Evolutionary conservation across 331 rosid genomes (phyloP).

Genomic region (Cucumis variabilis): DNA sequence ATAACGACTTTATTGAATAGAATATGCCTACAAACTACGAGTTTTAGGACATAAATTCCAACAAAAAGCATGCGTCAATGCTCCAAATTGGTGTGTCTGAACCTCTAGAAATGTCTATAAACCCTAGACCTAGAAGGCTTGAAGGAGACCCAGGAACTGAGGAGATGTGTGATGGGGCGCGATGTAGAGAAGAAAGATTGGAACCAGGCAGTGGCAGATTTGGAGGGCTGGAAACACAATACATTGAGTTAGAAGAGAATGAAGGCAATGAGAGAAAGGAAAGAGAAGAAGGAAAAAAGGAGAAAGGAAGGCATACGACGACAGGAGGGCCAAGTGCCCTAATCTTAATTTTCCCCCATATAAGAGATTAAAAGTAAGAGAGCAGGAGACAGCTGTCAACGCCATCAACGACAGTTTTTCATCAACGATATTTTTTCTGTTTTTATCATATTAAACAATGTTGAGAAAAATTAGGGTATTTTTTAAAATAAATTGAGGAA

Average conservation of each 20-base stretch:
- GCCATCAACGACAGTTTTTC: too few species aligned
- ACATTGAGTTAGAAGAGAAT: background rate
- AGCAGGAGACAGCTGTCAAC: too few species aligned
- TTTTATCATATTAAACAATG: too few species aligned
- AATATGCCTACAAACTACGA: too few species aligned
- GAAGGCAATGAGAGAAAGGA: background rate
- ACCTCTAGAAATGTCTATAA: constrained; percentile 30
- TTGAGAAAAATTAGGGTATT: too few species aligned
- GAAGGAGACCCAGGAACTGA: constrained; percentile 5
- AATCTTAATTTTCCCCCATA: too few species aligned
- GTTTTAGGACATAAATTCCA: too few species aligned
- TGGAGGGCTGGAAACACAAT: background rate
- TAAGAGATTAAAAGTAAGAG: background rate
- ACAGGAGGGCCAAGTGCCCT: constrained; percentile 16
- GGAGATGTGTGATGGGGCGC: too few species aligned
- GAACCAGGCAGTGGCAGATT: constrained; percentile 1
- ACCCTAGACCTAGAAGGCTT: constrained; percentile 58
- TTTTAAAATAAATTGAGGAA: too few species aligned
- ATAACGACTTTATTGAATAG: too few species aligned
- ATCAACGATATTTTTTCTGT: too few species aligned
- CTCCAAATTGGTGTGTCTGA: constrained; percentile 46
- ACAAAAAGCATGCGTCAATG: constrained; percentile 40
- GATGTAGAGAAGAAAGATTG: background rate
- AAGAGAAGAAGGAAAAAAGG: too few species aligned
- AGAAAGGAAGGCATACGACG: background rate